Conservation (phyloP, 306 rosid species). For the Sechiopsis laciniata region DNA sequence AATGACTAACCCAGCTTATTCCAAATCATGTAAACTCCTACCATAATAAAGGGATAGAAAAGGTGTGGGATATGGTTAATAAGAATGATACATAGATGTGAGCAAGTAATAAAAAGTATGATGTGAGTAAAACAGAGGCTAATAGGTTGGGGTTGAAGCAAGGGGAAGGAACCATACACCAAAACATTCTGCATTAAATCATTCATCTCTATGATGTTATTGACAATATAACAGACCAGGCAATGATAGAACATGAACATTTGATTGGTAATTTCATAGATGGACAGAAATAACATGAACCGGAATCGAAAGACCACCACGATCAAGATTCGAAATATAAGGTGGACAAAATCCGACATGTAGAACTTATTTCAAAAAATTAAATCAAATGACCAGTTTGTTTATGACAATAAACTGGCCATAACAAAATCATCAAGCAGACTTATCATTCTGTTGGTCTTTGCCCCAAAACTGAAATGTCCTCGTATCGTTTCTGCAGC, state of each 20-base stretch:
- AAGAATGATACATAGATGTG: too few relatives aligned
- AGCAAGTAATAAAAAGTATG: too few relatives aligned
- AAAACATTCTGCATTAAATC: neutral
- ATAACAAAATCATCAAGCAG: conserved; percentile 6
- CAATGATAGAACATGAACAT: conserved; percentile 1
- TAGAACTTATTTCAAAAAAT: conserved; percentile 16
- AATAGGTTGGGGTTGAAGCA: neutral
- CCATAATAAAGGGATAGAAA: too few relatives aligned
- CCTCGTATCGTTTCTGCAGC: conserved; percentile 57
- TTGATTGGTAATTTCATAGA: conserved; percentile 8
- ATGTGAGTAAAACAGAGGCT: neutral
- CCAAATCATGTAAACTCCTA: too few relatives aligned
- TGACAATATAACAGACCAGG: neutral
- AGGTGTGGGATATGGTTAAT: too few relatives aligned
- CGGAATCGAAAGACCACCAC: conserved; percentile 3
- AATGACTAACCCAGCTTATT: too few relatives aligned
- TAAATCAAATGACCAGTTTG: conserved; percentile 7
- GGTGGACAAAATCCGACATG: neutral
- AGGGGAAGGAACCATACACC: neutral
- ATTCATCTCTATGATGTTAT: neutral
- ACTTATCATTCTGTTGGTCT: conserved; percentile 42
- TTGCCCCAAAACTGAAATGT: conserved; percentile 55
- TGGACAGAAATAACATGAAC: neutral
- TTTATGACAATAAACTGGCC: neutral
- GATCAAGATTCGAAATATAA: conserved; percentile 9